Percentiles rank a stretch among this genome's conserved stretches.
These are phyloP conservation scores for Syzygium malaccense DNA, from an alignment of 441 rosid species.

Conservation along the genomic window DNA sequence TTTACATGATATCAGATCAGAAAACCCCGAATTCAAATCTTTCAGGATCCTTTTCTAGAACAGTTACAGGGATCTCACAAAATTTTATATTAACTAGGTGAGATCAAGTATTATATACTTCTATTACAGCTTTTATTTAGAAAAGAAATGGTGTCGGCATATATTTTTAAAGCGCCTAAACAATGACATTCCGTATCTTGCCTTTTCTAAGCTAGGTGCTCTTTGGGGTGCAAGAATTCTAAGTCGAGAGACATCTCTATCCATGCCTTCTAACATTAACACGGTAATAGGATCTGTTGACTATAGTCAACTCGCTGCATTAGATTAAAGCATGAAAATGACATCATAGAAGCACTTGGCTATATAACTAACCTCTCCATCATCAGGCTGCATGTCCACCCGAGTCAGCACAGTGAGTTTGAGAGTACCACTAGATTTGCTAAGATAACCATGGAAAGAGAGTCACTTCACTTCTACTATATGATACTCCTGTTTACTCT, in stretches of 20 bases:
- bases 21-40: fast-evolving
- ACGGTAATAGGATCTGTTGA: too few relatives aligned
- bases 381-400: too few relatives aligned
- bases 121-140: background rate
- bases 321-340: too few relatives aligned
- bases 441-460: background rate
- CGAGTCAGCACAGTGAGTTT: too few relatives aligned
- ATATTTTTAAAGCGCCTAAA: background rate
- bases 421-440: too few relatives aligned
- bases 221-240: background rate
- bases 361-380: too few relatives aligned
- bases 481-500: background rate
- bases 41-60: too few relatives aligned
- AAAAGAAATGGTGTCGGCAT: background rate
- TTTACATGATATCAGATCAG: fast-evolving
- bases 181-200: background rate
- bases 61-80: background rate
- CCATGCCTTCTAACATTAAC: too few relatives aligned
- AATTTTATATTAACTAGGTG: background rate
- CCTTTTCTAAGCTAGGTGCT: background rate
- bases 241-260: background rate
- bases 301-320: too few relatives aligned
- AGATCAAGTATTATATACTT: background rate
- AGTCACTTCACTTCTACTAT: background rate
- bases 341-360: too few relatives aligned